A percentile compares a stretch with the other conserved stretches of the same genome.
Conservation (phyloP, 495 filamentous ascomycete species). For the Physcia stellaris region DNA sequence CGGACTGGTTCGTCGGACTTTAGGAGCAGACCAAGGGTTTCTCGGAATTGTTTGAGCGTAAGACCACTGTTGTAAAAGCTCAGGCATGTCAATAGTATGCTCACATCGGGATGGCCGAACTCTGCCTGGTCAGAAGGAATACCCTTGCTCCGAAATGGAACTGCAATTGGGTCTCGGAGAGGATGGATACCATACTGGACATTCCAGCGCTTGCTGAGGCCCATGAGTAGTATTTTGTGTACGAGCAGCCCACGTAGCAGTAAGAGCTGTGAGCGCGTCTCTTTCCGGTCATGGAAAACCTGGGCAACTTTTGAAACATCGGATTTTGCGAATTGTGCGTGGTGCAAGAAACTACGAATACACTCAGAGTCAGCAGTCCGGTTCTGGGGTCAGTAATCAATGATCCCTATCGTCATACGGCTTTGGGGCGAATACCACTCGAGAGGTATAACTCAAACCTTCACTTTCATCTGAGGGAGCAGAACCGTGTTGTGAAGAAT, state of each 20-base stretch:
- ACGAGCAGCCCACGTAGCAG: conserved; percentile 50
- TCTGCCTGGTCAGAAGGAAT: conserved; percentile 48
- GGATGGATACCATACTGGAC: conserved; percentile 49
- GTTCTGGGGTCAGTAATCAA: too few relatives aligned
- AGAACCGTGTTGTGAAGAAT: too few relatives aligned
- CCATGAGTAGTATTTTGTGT: conserved; percentile 38
- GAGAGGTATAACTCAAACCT: too few relatives aligned
- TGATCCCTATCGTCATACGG: too few relatives aligned
- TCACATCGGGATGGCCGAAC: conserved; percentile 61
- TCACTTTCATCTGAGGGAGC: too few relatives aligned
- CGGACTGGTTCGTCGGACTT: background rate
- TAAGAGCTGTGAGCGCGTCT: conserved; percentile 25
- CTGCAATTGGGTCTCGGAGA: conserved; percentile 1
- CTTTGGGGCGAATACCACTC: too few relatives aligned
- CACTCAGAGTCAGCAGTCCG: too few relatives aligned
- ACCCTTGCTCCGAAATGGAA: conserved; percentile 42
- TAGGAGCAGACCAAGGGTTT: background rate
- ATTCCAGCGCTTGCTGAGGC: conserved; percentile 46
- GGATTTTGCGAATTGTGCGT: too few relatives aligned
- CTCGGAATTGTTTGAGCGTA: conserved; percentile 25
- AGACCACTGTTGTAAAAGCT: conserved; percentile 60
- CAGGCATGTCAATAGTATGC: conserved; percentile 52
- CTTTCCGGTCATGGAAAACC: background rate
- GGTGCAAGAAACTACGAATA: too few relatives aligned
- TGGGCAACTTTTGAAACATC: background rate